Percentiles rank a stretch among this genome's conserved stretches.
Evolutionary conservation across 225 moss, liverwort and hornwort genomes (phyloP).

Genomic region (Pleurozium schreberi): DNA sequence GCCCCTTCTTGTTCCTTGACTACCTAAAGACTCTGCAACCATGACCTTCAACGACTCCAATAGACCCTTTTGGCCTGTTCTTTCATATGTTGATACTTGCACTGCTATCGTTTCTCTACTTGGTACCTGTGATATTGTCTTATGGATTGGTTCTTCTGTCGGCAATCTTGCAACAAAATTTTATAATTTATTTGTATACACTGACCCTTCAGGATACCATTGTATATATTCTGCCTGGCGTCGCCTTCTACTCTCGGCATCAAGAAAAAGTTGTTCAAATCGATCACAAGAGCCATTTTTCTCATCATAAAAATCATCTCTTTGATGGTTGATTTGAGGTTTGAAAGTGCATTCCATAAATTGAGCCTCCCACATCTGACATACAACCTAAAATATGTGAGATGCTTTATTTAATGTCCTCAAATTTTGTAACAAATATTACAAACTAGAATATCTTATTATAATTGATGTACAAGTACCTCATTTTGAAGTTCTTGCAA

Average conservation of each 20-base stretch:
- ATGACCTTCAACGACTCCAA: constrained; percentile 66
- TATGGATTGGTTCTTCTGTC: background rate
- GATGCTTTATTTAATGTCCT: background rate
- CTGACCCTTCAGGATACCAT: constrained; percentile 97
- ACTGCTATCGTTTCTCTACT: constrained; percentile 12
- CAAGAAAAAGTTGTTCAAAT: constrained; percentile 86
- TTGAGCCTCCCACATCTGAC: constrained; percentile 79
- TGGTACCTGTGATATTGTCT: background rate
- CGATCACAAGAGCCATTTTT: constrained; percentile 45
- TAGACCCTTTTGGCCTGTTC: constrained; percentile 26
- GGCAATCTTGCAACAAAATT: constrained; percentile 8
- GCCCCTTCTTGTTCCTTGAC: background rate
- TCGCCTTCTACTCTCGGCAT: constrained; percentile 69
- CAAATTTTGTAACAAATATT: background rate
- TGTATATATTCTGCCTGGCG: constrained; percentile 83
- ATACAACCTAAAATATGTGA: background rate
- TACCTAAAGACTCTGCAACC: constrained; percentile 47
- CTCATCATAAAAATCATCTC: constrained; percentile 11
- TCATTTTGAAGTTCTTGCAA: constrained; percentile 81
- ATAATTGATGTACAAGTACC: constrained; percentile 5
- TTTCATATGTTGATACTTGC: constrained; percentile 22
- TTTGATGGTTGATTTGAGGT: constrained; percentile 72
- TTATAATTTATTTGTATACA: background rate
- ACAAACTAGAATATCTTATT: background rate
- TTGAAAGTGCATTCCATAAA: constrained; percentile 97